These are phyloP conservation scores for Talaromyces sp. DNA, from an alignment of 2,329 filamentous ascomycete species.

Conservation along the genomic window DNA sequence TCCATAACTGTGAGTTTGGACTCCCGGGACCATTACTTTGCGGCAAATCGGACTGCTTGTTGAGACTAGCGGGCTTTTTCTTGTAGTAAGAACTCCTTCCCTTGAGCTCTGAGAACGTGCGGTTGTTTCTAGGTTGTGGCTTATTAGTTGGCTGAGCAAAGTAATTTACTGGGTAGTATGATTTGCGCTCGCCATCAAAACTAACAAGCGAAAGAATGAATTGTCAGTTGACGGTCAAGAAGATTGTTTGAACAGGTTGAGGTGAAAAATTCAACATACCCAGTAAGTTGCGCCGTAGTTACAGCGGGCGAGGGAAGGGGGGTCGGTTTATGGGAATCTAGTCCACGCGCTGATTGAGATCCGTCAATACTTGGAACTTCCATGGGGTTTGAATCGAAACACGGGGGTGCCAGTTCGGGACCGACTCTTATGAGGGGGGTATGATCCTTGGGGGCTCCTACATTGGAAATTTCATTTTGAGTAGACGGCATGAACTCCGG, in stretches of 20 bases:
- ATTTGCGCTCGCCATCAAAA: slow-evolving; percentile 1
- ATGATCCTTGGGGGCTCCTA: slow-evolving; percentile 39
- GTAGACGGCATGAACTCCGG: slow-evolving; percentile 62
- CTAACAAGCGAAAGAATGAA: slow-evolving; percentile 1
- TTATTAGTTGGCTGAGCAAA: background rate
- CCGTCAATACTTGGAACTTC: slow-evolving; percentile 58
- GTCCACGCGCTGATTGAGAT: slow-evolving; percentile 53
- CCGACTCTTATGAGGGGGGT: slow-evolving; percentile 50
- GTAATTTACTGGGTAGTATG: background rate
- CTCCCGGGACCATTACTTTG: slow-evolving; percentile 52
- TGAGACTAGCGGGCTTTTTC: slow-evolving; percentile 28
- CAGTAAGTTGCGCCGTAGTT: background rate
- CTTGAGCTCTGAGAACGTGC: slow-evolving; percentile 5
- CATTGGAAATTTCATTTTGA: slow-evolving; percentile 41
- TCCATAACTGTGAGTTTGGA: slow-evolving; percentile 44
- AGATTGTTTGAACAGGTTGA: background rate
- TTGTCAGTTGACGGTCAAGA: slow-evolving; percentile 42
- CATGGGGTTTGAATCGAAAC: slow-evolving; percentile 53
- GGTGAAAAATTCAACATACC: background rate
- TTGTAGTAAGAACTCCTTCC: background rate
- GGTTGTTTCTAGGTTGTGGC: background rate
- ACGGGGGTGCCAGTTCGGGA: slow-evolving; percentile 44
- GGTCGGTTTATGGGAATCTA: slow-evolving; percentile 32
- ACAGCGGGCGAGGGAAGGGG: background rate
- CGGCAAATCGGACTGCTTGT: slow-evolving; percentile 55